Evolutionary conservation across 495 filamentous ascomycete genomes (phyloP), one percentile per base, ranked within the genome.

Genomic region (Pyrenopolyporus hunteri): DNA sequence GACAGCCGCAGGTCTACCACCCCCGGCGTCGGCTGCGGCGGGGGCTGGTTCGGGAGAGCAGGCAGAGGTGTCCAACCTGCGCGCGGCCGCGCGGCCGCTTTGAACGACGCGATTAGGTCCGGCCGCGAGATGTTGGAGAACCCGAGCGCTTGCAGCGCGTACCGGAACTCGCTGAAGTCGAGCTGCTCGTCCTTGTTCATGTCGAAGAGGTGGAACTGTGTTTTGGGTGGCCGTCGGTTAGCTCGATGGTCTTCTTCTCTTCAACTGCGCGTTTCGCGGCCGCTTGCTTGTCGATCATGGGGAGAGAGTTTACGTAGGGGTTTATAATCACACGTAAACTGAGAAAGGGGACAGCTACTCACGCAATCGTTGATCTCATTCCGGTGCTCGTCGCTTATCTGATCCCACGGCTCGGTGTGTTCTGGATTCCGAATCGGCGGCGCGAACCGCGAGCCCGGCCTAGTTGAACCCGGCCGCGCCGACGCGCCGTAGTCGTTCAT

Each of bases 121-220:
- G 85, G 73, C 76, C 95, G 95, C 22, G 89, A 83, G 36, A 92
- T 39, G 61, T 60, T 83, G 49, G 92, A 92, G 82, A 98, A 98
- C 64, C 93, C 93, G 11, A 98, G 86, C 5, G 93, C 93, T 77
- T 95, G 94, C 71, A 97, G 91, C 57, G 94, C 91, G 79, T 97
- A 95, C 79, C 94, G 93, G 72, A 98, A 90, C 74, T 98, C 93
- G 74, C 96, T 93, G 84, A 97, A 97, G 75, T 97, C 93, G 63
- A 98, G 91, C 67, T 89, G 83, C 47, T 85, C 83, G 79, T 98
- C 93, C 76, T 93, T 93, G 82, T 98, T 94, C 56, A 96, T 89
- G 75, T 98, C 93, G 80, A 98, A 98, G 71, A 98, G 89, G 50
- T 85, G 87, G 78, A 98, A 97, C 93, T 97, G 57, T 28, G 9